Evolutionary conservation across 768 basidiomycete species (phyloP), one percentile per base, ranked within the genome.

Genomic region (Russula brevipes): DNA sequence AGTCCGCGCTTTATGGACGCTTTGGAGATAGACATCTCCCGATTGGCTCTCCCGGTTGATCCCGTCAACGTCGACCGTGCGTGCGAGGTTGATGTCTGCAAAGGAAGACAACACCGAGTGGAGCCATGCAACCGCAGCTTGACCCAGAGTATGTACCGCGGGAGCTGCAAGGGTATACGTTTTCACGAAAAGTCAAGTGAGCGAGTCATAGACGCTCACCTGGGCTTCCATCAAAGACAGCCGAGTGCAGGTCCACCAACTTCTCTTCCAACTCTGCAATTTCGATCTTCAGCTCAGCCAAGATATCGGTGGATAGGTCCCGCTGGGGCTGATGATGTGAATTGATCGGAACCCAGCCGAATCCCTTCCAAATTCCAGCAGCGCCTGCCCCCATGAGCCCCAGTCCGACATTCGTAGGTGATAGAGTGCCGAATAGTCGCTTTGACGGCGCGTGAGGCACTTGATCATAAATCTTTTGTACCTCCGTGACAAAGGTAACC

Each of bases 1-100:
- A 9, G 77, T 68, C 36, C 88, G 80, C 19, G 89, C 92, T 60
- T 79, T 84, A 50, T 85, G 84, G 2, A 94, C 86, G 19, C 85
- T 84, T 65, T 84, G 80, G 14, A 78, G 70, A 70, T 91, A 92
- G 39, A 77, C 71, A 19, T 81, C 76, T 66, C 82, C 82, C 30
- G 77, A 70, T 16, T 67, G 63, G 10, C 75, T 76, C 35, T 83
- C 80, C 63, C 81, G 78, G 33, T 78, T 78, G 64, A 88, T 80
- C 16, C 87, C 88, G 67, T 93, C 89, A 61, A 94, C 83, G 71
- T 94, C 94, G 64, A 95, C 85, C 71, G 87, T 84, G 36, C 85
- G 82, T 19, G 91, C 91, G 57, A 95, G 74, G 72, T 94, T 86
- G 64, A 94, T 80, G 65, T 91, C 85, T 30, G 83, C 81, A 42